Evolutionary conservation across 306 rosid species (phyloP).

Genomic region (Malus asiatica): DNA sequence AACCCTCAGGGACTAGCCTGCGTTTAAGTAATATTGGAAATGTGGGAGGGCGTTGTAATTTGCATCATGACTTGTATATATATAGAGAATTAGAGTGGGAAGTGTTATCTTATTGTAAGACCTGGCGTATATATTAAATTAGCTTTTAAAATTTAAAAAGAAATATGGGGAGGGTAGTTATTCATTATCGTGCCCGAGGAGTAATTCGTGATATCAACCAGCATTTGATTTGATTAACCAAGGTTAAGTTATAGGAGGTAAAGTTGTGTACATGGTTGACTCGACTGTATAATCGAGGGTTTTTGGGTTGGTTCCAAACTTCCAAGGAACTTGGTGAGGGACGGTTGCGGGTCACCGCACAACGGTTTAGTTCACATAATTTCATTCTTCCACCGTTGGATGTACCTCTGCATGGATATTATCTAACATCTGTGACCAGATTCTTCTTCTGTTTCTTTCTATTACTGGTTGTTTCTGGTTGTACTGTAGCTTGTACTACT

Average conservation of each 20-base stretch:
- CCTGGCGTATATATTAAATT: not conserved
- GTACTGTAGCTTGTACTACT: not conserved
- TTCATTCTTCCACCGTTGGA: constrained; percentile 21
- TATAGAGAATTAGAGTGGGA: not conserved
- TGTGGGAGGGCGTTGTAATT: not conserved
- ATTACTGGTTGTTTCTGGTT: not conserved
- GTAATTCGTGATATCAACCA: not conserved
- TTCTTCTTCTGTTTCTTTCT: constrained; percentile 10
- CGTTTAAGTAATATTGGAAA: not conserved
- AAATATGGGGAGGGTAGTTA: not conserved
- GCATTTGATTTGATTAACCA: not conserved
- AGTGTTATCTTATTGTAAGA: not conserved
- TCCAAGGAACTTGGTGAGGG: constrained; percentile 39
- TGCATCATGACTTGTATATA: not conserved
- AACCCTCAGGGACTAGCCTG: not conserved
- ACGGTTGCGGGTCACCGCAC: constrained; percentile 48
- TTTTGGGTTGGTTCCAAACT: constrained; percentile 29
- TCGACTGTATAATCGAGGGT: not conserved
- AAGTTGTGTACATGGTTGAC: not conserved
- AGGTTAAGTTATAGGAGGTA: constrained; percentile 20
- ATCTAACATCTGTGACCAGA: constrained; percentile 3
- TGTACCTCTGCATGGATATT: constrained; percentile 18
- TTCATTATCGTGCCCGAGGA: too few relatives aligned
- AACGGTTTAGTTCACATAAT: not conserved
- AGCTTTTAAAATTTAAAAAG: too few relatives aligned